Evolutionary conservation across 192 early-diverging fungal genomes (phyloP).

Genomic region (Coemansia sp.): DNA sequence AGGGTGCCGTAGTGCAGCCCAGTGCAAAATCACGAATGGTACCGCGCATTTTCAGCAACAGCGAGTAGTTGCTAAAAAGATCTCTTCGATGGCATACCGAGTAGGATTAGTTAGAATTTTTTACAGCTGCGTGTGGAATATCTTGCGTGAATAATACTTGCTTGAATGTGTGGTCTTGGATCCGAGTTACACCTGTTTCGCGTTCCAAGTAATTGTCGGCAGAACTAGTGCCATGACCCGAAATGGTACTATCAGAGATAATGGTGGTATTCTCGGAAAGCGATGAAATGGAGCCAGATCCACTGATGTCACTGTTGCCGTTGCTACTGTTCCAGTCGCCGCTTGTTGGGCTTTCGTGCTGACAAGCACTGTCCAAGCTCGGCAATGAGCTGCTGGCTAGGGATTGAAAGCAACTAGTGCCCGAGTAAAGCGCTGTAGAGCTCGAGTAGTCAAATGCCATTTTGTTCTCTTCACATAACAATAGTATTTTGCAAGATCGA

Average conservation of each 20-base stretch:
- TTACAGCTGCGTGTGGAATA: not conserved
- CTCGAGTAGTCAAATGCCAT: not conserved
- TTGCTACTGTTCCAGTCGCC: not conserved
- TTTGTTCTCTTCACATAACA: not conserved
- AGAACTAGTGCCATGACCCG: not conserved
- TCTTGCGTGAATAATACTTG: not conserved
- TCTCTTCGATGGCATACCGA: not conserved
- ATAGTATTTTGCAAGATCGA: not conserved
- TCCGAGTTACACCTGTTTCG: not conserved
- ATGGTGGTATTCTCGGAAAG: not conserved
- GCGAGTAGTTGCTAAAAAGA: not conserved
- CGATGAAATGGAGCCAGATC: not conserved
- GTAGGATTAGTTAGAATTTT: not conserved
- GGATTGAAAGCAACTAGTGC: not conserved
- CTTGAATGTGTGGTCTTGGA: slow-evolving; percentile 1
- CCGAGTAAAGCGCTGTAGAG: not conserved
- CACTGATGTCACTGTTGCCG: not conserved
- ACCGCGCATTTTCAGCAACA: slow-evolving; percentile 2
- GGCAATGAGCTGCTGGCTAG: not conserved
- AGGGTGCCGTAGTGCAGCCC: not conserved
- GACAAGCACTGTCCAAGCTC: not conserved
- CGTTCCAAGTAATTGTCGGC: not conserved
- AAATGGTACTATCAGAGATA: not conserved
- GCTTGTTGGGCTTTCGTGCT: not conserved
- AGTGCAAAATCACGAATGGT: not conserved